These are phyloP conservation scores for Anacardium occidentale DNA, from an alignment of 345 rosid species.

Conservation along the genomic window DNA sequence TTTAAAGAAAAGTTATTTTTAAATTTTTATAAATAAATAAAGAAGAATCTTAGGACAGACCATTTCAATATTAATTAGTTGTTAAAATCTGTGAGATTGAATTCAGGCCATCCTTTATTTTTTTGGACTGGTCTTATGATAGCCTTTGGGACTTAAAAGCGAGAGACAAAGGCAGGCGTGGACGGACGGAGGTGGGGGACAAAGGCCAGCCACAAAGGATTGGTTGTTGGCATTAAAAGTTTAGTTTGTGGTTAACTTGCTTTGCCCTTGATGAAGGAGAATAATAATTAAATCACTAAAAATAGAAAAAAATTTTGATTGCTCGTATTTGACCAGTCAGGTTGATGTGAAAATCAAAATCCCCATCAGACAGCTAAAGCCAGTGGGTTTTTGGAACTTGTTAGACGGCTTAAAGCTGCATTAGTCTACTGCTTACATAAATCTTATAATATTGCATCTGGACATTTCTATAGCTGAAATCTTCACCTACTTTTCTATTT, in stretches of 20 bases:
- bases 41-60: too few species aligned
- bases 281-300: neutral
- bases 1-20: too few species aligned
- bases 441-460: neutral
- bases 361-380: constrained; percentile 1
- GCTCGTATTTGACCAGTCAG: neutral
- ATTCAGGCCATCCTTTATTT: too few species aligned
- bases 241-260: too few species aligned
- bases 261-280: too few species aligned
- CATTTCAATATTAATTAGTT: too few species aligned
- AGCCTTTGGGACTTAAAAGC: constrained; percentile 11
- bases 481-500: neutral
- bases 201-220: neutral
- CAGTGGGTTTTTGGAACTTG: neutral
- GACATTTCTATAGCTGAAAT: neutral
- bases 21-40: too few species aligned
- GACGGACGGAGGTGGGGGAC: constrained; percentile 13
- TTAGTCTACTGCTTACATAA: too few species aligned
- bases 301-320: neutral
- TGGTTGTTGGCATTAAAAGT: neutral
- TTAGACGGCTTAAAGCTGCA: neutral
- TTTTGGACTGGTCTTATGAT: too few species aligned
- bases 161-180: constrained; percentile 22
- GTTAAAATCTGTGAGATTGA: too few species aligned
- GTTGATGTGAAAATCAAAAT: neutral